phyloP scores from a whole-genome alignment of 371 early-diverging fungal genomes.

The Mucor sp. region DNA sequence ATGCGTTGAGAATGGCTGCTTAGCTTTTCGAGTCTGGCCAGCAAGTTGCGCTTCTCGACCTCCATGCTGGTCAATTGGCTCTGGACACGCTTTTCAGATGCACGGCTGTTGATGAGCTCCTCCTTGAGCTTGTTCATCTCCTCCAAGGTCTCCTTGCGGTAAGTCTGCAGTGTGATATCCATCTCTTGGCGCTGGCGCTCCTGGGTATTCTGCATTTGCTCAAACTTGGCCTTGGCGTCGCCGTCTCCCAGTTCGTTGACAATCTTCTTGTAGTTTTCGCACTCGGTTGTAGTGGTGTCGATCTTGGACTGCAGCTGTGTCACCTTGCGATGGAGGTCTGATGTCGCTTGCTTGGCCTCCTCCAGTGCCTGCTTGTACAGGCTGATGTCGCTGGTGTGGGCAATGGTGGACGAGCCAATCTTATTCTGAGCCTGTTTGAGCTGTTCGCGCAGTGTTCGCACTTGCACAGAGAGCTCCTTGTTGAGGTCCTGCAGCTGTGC shows the following conservation, averaged over 20 bases:
- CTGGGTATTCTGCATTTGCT: conserved; percentile 8
- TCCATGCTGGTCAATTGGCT: background rate
- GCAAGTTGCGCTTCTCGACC: background rate
- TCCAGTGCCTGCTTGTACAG: conserved; percentile 2
- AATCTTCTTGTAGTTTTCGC: conserved; percentile 11
- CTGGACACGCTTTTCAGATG: background rate
- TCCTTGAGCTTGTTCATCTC: conserved; percentile 11
- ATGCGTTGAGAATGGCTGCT: background rate
- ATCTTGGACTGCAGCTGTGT: background rate
- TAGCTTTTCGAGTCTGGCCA: background rate
- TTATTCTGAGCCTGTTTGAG: background rate
- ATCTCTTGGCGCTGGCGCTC: conserved; percentile 4
- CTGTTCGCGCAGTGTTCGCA: background rate
- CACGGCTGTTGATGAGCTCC: conserved; percentile 2
- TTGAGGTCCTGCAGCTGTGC: conserved; percentile 16
- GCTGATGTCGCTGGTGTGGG: background rate
- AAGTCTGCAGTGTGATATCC: conserved; percentile 9
- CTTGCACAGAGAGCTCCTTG: background rate
- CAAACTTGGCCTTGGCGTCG: conserved; percentile 2
- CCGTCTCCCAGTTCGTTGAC: conserved; percentile 4
- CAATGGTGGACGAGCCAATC: background rate
- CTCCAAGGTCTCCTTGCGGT: background rate
- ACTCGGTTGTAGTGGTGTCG: background rate
- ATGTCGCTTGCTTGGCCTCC: background rate
- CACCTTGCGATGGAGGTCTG: background rate